Percentiles rank a stretch among this genome's conserved stretches.
Evolutionary conservation across 1,284 basidiomycete genomes (phyloP).

Genomic region (Pterulicium gracile): DNA sequence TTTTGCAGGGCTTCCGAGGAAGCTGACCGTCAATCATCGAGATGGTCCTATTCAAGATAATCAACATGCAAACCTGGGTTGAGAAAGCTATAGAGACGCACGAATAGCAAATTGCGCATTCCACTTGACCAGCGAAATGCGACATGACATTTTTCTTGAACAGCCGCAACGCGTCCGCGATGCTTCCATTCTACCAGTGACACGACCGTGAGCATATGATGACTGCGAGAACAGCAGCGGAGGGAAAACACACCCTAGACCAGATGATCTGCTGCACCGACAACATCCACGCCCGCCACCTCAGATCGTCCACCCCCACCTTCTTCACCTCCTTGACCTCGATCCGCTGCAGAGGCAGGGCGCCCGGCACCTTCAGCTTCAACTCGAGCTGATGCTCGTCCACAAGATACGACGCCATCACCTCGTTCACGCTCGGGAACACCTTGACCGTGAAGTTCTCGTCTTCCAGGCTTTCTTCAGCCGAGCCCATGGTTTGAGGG

Average conservation of each 20-base stretch:
- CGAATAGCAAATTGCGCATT: constrained; percentile 94
- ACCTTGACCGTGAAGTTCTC: constrained; percentile 81
- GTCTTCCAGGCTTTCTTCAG: constrained; percentile 58
- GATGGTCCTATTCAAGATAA: constrained; percentile 60
- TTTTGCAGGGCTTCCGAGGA: constrained; percentile 89
- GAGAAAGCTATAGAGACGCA: constrained; percentile 25
- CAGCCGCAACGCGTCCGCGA: constrained; percentile 84
- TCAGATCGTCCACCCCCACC: constrained; percentile 83
- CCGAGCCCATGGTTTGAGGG: constrained; percentile 27
- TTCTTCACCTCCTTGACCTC: constrained; percentile 81
- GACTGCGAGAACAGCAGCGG: too few species aligned
- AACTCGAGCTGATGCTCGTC: constrained; percentile 96
- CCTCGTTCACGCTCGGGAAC: constrained; percentile 57
- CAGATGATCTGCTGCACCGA: constrained; percentile 89
- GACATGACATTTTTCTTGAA: constrained; percentile 92
- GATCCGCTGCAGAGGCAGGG: constrained; percentile 87
- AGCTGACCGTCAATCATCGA: constrained; percentile 83
- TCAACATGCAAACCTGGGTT: constrained; percentile 2
- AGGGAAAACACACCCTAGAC: constrained; percentile 57
- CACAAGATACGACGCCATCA: constrained; percentile 74
- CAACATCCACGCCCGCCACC: constrained; percentile 92
- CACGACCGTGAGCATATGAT: too few species aligned
- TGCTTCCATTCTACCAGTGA: constrained; percentile 84
- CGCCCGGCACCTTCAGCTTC: constrained; percentile 74
- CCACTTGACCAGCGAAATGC: constrained; percentile 89